phyloP scores from a whole-genome alignment of 352 stramenopile genomes.

The Pythium sp. region DNA sequence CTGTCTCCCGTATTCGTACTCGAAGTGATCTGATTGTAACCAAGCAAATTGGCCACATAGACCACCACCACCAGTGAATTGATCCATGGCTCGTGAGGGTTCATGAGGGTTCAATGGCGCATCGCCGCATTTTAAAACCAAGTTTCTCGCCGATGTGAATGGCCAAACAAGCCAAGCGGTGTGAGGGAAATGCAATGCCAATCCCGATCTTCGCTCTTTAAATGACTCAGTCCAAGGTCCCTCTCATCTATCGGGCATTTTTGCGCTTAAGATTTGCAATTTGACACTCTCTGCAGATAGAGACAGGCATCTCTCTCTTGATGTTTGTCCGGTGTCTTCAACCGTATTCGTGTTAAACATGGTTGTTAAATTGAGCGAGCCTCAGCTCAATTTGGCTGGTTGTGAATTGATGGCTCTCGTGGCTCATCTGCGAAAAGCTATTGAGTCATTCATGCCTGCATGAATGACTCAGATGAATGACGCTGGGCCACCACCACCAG shows the following conservation, averaged over 20 bases:
- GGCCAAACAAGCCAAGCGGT: neutral
- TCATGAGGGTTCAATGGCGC: no score
- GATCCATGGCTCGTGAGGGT: no score
- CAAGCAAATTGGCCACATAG: neutral
- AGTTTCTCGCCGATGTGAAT: neutral
- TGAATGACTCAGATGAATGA: neutral
- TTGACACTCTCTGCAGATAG: neutral
- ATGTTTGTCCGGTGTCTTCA: neutral
- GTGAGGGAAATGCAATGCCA: neutral
- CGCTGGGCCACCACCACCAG: no score
- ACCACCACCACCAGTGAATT: neutral
- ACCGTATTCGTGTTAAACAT: neutral
- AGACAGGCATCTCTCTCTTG: neutral
- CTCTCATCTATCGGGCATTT: neutral
- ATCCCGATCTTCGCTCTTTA: neutral
- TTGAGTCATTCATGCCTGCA: neutral
- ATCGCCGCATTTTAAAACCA: no score
- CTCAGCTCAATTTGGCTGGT: neutral
- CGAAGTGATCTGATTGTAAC: neutral
- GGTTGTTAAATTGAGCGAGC: neutral
- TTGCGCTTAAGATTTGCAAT: constrained; percentile 1
- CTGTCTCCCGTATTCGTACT: neutral
- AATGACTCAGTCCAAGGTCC: neutral
- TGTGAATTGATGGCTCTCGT: neutral
- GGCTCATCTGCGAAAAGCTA: neutral